These are phyloP conservation scores for Fusarium brachygibbosum DNA, from an alignment of 2,329 filamentous ascomycete species.

Conservation along the genomic window DNA sequence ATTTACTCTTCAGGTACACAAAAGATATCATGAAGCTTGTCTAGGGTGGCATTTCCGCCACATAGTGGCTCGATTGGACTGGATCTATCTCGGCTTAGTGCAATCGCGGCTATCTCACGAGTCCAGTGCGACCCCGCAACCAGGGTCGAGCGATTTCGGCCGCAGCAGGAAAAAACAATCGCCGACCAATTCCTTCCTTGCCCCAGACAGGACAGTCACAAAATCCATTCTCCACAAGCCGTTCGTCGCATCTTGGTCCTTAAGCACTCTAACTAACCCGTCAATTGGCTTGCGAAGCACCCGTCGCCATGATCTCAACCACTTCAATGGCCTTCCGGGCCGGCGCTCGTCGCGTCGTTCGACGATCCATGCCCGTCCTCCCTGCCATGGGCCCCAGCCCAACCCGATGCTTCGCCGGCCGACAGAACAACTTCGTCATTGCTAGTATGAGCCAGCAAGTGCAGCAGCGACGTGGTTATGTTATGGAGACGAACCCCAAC, in stretches of 20 bases:
- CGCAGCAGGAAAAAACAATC: conserved; percentile 18
- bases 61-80: background rate
- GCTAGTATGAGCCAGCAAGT: conserved; percentile 5
- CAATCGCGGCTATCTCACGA: conserved; percentile 7
- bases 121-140: conserved; percentile 6
- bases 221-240: conserved; percentile 7
- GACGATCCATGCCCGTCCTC: conserved; percentile 11
- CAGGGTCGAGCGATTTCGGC: conserved; percentile 14
- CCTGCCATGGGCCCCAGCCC: conserved; percentile 13
- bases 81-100: conserved; percentile 1
- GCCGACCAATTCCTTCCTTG: background rate
- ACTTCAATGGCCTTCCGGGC: conserved; percentile 11
- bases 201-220: background rate
- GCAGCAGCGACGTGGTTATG: conserved; percentile 13
- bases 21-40: background rate
- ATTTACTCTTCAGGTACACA: no score
- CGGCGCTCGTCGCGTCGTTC: conserved; percentile 11
- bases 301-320: conserved; percentile 16
- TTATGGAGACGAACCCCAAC: conserved; percentile 73
- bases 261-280: background rate
- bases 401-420: conserved; percentile 7
- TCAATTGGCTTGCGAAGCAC: conserved; percentile 15
- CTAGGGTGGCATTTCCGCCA: background rate
- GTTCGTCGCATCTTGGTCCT: conserved; percentile 12
- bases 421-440: conserved; percentile 12